Evolutionary conservation across 2,329 filamentous ascomycete species (phyloP), one percentile per base, ranked within the genome.

Genomic region (Clarireedia homoeocarpa): DNA sequence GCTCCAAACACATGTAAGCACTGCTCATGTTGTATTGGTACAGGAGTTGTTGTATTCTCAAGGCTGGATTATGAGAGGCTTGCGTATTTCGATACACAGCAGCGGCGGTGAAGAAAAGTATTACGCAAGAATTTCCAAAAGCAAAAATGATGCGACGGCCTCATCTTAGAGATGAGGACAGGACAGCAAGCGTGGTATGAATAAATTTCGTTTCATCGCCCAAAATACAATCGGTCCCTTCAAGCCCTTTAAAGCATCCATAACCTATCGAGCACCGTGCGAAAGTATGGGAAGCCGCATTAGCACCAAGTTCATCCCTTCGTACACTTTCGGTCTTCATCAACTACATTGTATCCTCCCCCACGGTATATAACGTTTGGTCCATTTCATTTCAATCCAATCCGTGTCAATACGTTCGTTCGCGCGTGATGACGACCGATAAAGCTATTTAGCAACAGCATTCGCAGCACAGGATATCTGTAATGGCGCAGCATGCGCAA

Each of bases 401-500:
- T 45, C 17, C 42, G 14, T 17, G 10, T 14, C 42, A 3, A 45
- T 6, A 2, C 42, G 42, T 45, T 20, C 23, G 20, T 24, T 3
- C 23, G 42, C 23, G 42, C 23, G 20, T 45, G 42, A 23, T 17
- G 42, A 6, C 30, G 30, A 34, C 30, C 30, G 42, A 45, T 17
- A 24, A 24, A 15, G 4, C 4, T 12, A 6, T 49, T 36, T 51
- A 55, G 20, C 53, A 55, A 44, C 53, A 55, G 14, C 53, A 55
- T 23, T 55, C 53, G 0, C 50, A 46, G 26, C 53, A 55, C n/a
- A 55, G 49, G 17, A 50, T 30, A 51, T 55, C 53, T 5, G 49
- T 47, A 36, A 55, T 24, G 26, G 40, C 46, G 40, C 53, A 55
- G 53, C 53, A 55, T n/a, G 53, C 53, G 46, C 49, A 47, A 51